Percentiles rank a stretch among this genome's conserved stretches.
Conservation (phyloP, 345 rosid genomes). For the Murraya koenigii region DNA sequence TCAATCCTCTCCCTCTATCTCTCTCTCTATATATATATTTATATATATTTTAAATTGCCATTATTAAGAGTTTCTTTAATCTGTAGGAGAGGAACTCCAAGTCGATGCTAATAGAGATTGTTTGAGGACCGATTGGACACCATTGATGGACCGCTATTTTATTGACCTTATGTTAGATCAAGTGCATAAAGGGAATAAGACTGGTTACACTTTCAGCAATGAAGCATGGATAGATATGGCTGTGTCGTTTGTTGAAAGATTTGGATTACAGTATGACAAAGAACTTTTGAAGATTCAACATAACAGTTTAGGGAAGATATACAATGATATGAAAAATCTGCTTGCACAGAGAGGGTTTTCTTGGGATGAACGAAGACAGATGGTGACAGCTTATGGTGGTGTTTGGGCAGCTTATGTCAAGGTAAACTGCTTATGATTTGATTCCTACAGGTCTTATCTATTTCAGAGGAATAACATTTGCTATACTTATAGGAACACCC, state of each 20-base stretch:
- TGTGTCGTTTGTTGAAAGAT: constrained; percentile 38
- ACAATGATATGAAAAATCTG: constrained; percentile 35
- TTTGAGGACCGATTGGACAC: constrained; percentile 37
- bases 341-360: constrained; percentile 35
- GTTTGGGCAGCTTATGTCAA: constrained; percentile 41
- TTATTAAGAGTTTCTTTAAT: neutral
- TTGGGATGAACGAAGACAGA: constrained; percentile 40
- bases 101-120: constrained; percentile 22
- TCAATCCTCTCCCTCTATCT: no score
- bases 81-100: constrained; percentile 33
- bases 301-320: constrained; percentile 31
- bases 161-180: constrained; percentile 47
- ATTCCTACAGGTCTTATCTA: neutral
- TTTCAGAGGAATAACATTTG: constrained; percentile 18
- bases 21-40: no score
- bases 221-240: constrained; percentile 45
- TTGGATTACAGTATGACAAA: constrained; percentile 38
- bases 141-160: constrained; percentile 48
- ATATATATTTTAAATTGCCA: neutral
- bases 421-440: constrained; percentile 26
- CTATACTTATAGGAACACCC: constrained; percentile 40
- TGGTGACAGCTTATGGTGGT: constrained; percentile 37
- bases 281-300: constrained; percentile 31
- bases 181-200: constrained; percentile 31
- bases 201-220: constrained; percentile 19